A percentile compares a stretch with the other conserved stretches of the same genome.
These are phyloP conservation scores for Brassica juncea DNA, from an alignment of 345 rosid genomes.

Conservation along the genomic window DNA sequence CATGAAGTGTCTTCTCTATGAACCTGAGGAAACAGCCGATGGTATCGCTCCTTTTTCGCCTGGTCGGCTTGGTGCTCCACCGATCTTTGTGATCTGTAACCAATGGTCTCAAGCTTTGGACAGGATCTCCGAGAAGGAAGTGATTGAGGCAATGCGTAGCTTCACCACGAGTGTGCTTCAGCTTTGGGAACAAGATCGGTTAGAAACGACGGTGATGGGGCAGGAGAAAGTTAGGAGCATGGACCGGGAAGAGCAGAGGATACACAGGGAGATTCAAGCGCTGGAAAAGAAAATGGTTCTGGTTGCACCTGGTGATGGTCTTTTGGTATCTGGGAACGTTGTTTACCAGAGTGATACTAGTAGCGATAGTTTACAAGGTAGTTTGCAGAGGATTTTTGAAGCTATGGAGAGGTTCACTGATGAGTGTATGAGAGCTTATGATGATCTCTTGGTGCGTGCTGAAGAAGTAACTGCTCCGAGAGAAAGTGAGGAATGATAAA, in stretches of 20 bases:
- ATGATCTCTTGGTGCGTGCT: conserved; percentile 76
- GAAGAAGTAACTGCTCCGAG: conserved; percentile 61
- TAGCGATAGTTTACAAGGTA: conserved; percentile 63
- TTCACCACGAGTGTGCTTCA: conserved; percentile 68
- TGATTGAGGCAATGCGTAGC: conserved; percentile 64
- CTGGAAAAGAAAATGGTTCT: conserved; percentile 73
- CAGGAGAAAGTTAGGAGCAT: conserved; percentile 56
- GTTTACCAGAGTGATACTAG: conserved; percentile 80
- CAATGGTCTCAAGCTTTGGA: conserved; percentile 92
- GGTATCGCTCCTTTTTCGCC: conserved; percentile 95
- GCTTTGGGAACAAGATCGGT: conserved; percentile 78
- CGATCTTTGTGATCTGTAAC: conserved; percentile 87
- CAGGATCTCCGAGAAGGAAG: conserved; percentile 84
- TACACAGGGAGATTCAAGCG: conserved; percentile 89
- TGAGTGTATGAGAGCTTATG: conserved; percentile 69
- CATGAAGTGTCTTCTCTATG: conserved; percentile 71
- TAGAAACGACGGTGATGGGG: conserved; percentile 53
- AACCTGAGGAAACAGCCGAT: conserved; percentile 90
- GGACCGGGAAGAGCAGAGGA: conserved; percentile 80
- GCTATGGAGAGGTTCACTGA: conserved; percentile 87
- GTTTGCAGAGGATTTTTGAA: conserved; percentile 70
- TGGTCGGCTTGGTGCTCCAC: conserved; percentile 92
- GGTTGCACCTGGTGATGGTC: conserved; percentile 42
- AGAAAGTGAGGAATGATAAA: conserved; percentile 45
- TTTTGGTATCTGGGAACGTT: conserved; percentile 43